These are phyloP conservation scores for Acanthochlamys bracteata DNA, from an alignment of 106 monocot genomes.

Conservation along the genomic window DNA sequence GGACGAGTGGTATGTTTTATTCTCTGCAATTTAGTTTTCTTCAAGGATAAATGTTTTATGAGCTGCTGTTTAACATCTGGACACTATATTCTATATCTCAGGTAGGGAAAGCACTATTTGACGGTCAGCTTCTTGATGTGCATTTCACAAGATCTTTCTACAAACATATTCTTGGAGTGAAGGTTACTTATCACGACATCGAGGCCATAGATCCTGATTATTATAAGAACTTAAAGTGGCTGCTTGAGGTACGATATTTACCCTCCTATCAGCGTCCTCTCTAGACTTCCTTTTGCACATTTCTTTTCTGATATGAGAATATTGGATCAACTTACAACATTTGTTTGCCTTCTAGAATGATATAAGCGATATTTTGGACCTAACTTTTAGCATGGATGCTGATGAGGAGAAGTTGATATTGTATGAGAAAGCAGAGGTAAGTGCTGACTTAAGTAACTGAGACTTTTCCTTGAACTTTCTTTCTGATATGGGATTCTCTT, in stretches of 20 bases:
- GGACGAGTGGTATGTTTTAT: conserved; percentile 79
- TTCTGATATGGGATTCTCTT: too few species aligned
- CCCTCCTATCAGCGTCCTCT: not conserved
- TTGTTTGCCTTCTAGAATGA: conserved; percentile 55
- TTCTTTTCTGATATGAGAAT: not conserved
- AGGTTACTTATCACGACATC: conserved; percentile 98
- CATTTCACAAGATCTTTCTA: conserved; percentile 98
- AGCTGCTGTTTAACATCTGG: not conserved
- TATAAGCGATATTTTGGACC: conserved; percentile 80
- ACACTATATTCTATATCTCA: conserved; percentile 8
- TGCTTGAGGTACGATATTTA: conserved; percentile 72
- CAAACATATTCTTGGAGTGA: conserved; percentile 92
- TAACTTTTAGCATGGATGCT: conserved; percentile 96
- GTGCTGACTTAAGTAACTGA: not conserved
- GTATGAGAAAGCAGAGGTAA: conserved; percentile 84
- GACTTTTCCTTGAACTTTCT: not conserved
- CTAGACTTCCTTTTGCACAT: too few species aligned
- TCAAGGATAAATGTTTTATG: not conserved
- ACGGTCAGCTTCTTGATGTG: conserved; percentile 93
- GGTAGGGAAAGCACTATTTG: conserved; percentile 98
- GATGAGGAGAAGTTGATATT: conserved; percentile 97
- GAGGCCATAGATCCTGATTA: conserved; percentile 97
- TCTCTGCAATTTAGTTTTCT: not conserved
- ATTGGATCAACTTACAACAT: not conserved
- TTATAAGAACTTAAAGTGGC: conserved; percentile 93